Base-by-base conservation (phyloP, 164 flowering plant species). In the Echeveria elegans region DNA sequence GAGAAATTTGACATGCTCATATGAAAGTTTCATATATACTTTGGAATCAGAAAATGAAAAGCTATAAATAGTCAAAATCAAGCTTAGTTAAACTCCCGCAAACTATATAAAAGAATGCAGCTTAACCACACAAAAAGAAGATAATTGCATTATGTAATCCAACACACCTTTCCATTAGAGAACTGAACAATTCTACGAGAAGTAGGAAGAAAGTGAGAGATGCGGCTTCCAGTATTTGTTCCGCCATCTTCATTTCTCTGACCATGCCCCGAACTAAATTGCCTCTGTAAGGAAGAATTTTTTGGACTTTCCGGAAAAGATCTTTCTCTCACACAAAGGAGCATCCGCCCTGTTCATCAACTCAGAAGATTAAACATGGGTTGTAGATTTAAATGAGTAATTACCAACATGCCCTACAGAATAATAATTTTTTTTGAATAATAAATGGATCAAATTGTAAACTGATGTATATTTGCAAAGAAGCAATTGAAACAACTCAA, bases 131-230 rank as follows among this genome's bases (percentile, higher is more conserved):
- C 47, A 1, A 43, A 43, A 43, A 43, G 16, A 4, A 11, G 47
- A 43, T 50, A 5, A 12, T n/a, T 30, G 21, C 28, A 11, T 29
- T 1, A 67, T 50, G 56, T 50, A 19, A 3, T 50, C 26, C 56
- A 50, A 50, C 68, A 43, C 73, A 90, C 98, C 94, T 86, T 90
- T 66, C 96, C 56, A 78, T 93, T 93, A 34, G 98, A 93, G 73
- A 93, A 93, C 69, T 93, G 98, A 64, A 93, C 98, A 80, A 93
- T 93, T 72, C 98, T 80, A 23, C 98, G 88, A 69, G 98, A 93
- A 4, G 98, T 93, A 26, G 97, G 98, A n/a, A 93, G 78, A 72
- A 93, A 93, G 80, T 93, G 97, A 60, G 98, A 90, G 31, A 93
- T 75, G 30, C 97, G 86, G 68, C 92, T 86, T 65, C 89, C 94